Base-by-base conservation (phyloP, 2,329 filamentous ascomycete genomes). In the Talaromyces sp. region DNA sequence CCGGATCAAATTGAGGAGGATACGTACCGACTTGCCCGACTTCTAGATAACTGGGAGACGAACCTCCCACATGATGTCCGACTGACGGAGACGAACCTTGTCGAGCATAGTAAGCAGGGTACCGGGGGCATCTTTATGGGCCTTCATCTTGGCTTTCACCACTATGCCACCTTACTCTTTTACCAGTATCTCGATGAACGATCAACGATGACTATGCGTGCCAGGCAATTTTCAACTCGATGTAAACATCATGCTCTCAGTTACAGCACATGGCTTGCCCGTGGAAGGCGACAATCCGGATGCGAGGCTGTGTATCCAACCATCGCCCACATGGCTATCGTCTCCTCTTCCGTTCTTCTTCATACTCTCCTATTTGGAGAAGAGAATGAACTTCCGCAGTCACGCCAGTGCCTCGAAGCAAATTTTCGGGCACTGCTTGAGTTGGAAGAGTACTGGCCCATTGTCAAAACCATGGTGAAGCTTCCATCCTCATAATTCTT, bases 151-250 rank as follows among this genome's bases (percentile, higher is more conserved):
- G 76, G 73, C 1, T 78, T 72, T 62, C 73, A 79, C 54, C 75
- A 80, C 64, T 80, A 79, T 64, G 68, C 73, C 1, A 77, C 73
- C 0, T 65, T 79, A n/a, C 71, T 80, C 11, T 79, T 74, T 60
- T 80, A 77, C 63, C 75, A 72, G 15, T 79, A 74, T 59, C 72
- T 80, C 2, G 77, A 79, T 37, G 61, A 61, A 7, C 61, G 69
- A n/a, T 62, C 67, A 25, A 25, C 19, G 10, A 25, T 67, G 37
- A 67, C 61, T 52, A 39, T 35, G 31, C 54, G 27, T 33, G 33
- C 39, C 7, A 17, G n/a, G 17, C 15, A 43, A 43, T 43, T 43
- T 43, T 17, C 39, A 43, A n/a, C 7, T 11, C 27, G 54, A 37
- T 58, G 54, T 35, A 33, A 39, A 37, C 33, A 58, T 39, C 54